These are phyloP conservation scores for Uronychia binucleata DNA, from an alignment of 73 alveolate genomes.

Conservation along the genomic window DNA sequence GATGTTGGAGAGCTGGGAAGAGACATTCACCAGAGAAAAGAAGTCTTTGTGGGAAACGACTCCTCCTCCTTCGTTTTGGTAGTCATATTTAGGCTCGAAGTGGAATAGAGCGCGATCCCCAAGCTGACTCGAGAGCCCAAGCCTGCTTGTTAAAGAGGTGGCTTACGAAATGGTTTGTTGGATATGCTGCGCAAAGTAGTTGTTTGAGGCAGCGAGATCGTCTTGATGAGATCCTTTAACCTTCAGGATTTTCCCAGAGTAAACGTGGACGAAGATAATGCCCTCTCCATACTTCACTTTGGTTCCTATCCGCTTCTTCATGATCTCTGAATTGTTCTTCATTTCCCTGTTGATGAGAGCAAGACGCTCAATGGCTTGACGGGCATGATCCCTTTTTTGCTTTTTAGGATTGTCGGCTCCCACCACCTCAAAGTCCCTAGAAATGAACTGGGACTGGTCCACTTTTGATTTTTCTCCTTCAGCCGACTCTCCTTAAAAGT, in stretches of 20 bases:
- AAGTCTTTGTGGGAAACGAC: not conserved
- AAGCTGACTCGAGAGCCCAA: slow-evolving; percentile 1
- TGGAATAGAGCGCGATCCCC: not conserved
- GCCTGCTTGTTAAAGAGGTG: no score
- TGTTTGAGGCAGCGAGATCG: no score
- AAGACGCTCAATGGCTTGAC: not conserved
- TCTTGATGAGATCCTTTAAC: not conserved
- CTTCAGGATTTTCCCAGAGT: not conserved
- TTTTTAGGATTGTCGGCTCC: not conserved
- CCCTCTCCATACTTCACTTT: not conserved
- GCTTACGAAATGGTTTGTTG: not conserved
- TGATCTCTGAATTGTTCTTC: not conserved
- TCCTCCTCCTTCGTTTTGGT: not conserved
- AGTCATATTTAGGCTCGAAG: not conserved
- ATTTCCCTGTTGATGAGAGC: not conserved
- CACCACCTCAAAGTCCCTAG: not conserved
- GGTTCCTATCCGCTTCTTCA: not conserved
- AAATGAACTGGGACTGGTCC: not conserved
- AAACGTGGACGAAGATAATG: not conserved
- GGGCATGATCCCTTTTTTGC: not conserved
- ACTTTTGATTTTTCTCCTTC: not conserved
- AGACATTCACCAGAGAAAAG: not conserved
- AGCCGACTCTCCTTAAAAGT: not conserved
- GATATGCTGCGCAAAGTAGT: not conserved
- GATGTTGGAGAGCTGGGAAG: not conserved